Evolutionary conservation across 164 flowering plant genomes (phyloP), one percentile per base, ranked within the genome.

Genomic region (Piper longum): DNA sequence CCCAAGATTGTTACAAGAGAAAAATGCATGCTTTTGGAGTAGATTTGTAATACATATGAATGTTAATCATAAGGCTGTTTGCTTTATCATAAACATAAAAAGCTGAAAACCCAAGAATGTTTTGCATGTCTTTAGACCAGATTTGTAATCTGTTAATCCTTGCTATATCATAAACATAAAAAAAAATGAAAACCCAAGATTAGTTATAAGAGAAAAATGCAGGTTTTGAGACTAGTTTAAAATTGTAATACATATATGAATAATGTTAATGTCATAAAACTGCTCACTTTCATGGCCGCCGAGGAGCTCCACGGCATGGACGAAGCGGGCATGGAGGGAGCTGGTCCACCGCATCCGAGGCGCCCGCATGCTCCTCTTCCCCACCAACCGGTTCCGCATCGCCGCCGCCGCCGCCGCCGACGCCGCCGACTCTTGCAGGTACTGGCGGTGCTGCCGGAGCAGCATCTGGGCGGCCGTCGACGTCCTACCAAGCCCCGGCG

Each of bases 321-420:
- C 86, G 51, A 85, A 85, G 26, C 86, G 77, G 48, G 86, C 81
- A 59, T 85, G 91, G 41, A 85, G 87, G 16, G 82, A 72, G 70
- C 80, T 83, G 0, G 91, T 85, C 88, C 91, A 85, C 7, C 88
- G 74, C 91, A 85, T 85, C 66, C 91, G 59, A 0, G 91, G 91
- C 1, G 88, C 91, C 42, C 91, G 73, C 82, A 80, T 78, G 66
- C 80, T 83, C 55, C 91, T 61, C 68, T 83, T 85, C 0, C 79
- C 61, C 1, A 77, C 86, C 13, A 74, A 61, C 68, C 73, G 76
- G 72, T 79, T 57, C 56, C 80, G 76, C 67, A 82, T 76, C 11
- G 85, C 77, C 78, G 83, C 80, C 52, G 80, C 72, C 67, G 81
- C 58, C 7, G 73, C 52, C 52, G 7, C 77, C n/a, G 71, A 57